Base-by-base conservation (phyloP, 176 grass and related monocot genomes). In the Musa schizocarpa region DNA sequence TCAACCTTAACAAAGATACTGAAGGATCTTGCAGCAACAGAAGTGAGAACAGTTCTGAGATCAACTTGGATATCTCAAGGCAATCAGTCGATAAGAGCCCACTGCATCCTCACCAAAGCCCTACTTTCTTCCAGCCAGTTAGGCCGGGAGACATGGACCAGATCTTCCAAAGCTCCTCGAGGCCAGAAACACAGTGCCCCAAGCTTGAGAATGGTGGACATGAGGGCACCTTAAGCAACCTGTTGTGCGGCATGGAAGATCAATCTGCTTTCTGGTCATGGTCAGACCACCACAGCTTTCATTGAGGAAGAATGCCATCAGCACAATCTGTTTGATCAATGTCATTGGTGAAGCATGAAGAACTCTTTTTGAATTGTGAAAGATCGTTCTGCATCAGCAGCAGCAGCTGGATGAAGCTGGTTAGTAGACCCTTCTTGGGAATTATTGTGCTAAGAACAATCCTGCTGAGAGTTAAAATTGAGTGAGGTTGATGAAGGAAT, bases 11-110 rank as follows among this genome's bases (percentile, higher is more conserved):
- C 52, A 74, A 74, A 21, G 71, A 74, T 7, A 74, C 71, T 2
- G 71, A 74, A 9, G 71, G 71, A 27, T 74, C 71, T 55, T 74
- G 71, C 71, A 74, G 71, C 71, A 74, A 74, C 71, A 26, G 53
- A 55, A 74, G 71, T 27, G 71, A 74, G 53, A 74, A 55, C 71
- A 74, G 51, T 53, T 74, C 21, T 26, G 71, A 74, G 24, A 56
- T 74, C 71, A 74, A 74, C 23, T 55, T 57, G 13, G 71, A 74
- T 11, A 74, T 74, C 53, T 68, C 65, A 1, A 29, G 65, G 27
- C 24, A 26, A 13, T 34, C 65, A 17, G 65, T 7, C 9, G 13
- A 34, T 13, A 50, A 71, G 68, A 50, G 68, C 43, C 68, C 68
- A 17, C 68, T 19, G 8, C 68, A 70, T 17, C 12, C 52, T 9